Conservation (phyloP, 371 early-diverging fungal genomes). For the Haplosporangium sp. region DNA sequence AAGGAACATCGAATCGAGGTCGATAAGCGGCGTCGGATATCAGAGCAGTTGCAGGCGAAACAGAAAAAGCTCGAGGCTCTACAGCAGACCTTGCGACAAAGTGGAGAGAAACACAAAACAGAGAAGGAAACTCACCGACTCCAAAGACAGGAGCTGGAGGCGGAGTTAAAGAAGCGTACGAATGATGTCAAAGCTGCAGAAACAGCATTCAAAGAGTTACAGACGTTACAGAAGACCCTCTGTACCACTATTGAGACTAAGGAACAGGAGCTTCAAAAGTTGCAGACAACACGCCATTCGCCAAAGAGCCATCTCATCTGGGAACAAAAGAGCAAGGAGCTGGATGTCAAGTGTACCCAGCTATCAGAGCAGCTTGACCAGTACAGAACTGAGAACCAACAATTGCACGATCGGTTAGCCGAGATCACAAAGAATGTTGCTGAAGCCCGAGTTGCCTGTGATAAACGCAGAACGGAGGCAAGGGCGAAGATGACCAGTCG, state of each 20-base stretch:
- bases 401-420: conserved; percentile 39
- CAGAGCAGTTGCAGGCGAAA: conserved; percentile 33
- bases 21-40: conserved; percentile 37
- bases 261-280: conserved; percentile 38
- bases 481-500: conserved; percentile 8
- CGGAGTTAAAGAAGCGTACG: conserved; percentile 22
- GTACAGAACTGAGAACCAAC: conserved; percentile 37
- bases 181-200: conserved; percentile 42
- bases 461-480: conserved; percentile 8
- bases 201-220: conserved; percentile 17
- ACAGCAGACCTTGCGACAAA: conserved; percentile 27
- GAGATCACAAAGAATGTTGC: conserved; percentile 40
- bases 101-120: conserved; percentile 19
- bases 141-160: conserved; percentile 35
- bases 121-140: conserved; percentile 36
- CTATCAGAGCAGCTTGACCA: conserved; percentile 37
- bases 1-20: conserved; percentile 53
- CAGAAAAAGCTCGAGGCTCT: conserved; percentile 38
- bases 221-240: conserved; percentile 23
- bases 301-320: conserved; percentile 27
- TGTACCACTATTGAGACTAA: conserved; percentile 41
- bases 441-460: conserved; percentile 23
- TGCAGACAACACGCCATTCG: conserved; percentile 39
- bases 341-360: conserved; percentile 37
- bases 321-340: conserved; percentile 46